Evolutionary conservation across 768 basidiomycete genomes (phyloP), one percentile per base, ranked within the genome.

Genomic region (Rossbeevera mucosa): DNA sequence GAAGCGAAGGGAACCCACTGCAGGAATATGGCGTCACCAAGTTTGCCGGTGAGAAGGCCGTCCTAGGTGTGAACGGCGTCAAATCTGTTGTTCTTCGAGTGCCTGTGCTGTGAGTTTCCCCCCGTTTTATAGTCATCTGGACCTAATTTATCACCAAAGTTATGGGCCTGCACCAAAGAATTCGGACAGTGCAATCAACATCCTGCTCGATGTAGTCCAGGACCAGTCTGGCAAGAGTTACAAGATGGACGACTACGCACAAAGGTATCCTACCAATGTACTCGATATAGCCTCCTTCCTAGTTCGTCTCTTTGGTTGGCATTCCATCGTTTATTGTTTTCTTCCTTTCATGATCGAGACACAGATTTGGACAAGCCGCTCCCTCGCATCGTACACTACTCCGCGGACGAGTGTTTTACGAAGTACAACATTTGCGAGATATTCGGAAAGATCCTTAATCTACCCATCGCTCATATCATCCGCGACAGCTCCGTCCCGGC

Each of bases 181-280:
- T 62, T 79, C 85, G 4, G 95, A 98, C 62, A 84, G 85, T 4
- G 94, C 95, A 0, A 78, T 98, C 56, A 98, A 97, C 65, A 76
- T 91, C 49, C 77, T 99, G 6, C 68, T 94, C 25, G 93, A 96
- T 65, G 76, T 95, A 29, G 90, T 96, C 0, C 75, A 82, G 54
- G 91, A 94, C 64, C 89, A 88, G 59, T 88, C 86, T 5, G 90
- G 89, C 2, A 94, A 94, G 71, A 74, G 72, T 30, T 94, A 94
- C 74, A 91, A 85, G 68, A 97, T 97, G 95, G 95, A 99, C 65
- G 86, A 95, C 67, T 95, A 85, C 65, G 93, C 91, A 22, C 90
- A 86, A 16, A 80, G 95, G 25, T 95, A 88, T 71, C 95, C 95
- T 0, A 98, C 95, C 22, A 93, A 93, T 61, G 85, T 91, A 11